phyloP scores from a whole-genome alignment of 2,329 filamentous ascomycete genomes.

The Zymoseptoria tritici region DNA sequence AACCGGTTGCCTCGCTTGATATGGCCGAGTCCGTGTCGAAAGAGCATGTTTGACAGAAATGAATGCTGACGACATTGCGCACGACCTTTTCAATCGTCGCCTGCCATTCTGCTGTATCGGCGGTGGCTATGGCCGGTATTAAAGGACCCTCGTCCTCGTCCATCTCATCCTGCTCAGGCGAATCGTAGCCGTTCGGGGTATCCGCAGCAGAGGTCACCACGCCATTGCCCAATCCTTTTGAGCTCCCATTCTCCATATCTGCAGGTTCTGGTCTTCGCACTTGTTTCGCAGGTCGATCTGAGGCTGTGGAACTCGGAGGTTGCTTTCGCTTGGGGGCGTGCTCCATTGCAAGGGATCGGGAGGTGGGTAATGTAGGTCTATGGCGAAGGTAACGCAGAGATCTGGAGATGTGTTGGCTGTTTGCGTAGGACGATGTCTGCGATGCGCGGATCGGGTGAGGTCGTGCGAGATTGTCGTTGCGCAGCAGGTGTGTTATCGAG shows the following conservation, averaged over 20 bases:
- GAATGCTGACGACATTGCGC: constrained; percentile 93
- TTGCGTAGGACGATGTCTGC: not conserved
- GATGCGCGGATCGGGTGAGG: not conserved
- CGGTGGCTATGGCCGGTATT: constrained; percentile 42
- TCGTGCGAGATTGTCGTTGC: not conserved
- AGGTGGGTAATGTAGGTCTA: not conserved
- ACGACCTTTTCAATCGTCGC: constrained; percentile 91
- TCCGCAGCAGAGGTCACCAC: constrained; percentile 24
- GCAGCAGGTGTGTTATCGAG: not conserved
- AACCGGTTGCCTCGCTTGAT: constrained; percentile 92
- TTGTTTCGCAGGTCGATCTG: constrained; percentile 31
- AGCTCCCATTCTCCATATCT: constrained; percentile 14
- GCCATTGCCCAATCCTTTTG: constrained; percentile 20
- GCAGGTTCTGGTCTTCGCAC: constrained; percentile 22
- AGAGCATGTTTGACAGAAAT: constrained; percentile 95
- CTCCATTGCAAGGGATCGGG: constrained; percentile 16
- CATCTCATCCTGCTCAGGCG: constrained; percentile 38
- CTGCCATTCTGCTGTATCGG: constrained; percentile 82
- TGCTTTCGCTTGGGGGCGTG: constrained; percentile 32
- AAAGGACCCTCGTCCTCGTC: constrained; percentile 27
- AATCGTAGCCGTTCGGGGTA: constrained; percentile 29
- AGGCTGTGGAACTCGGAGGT: constrained; percentile 24
- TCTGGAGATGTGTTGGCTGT: not conserved
- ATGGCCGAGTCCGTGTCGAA: constrained; percentile 96
- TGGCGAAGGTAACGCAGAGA: not conserved